Evolutionary conservation across 768 basidiomycete genomes (phyloP).

Genomic region (Pleurotus platypus): DNA sequence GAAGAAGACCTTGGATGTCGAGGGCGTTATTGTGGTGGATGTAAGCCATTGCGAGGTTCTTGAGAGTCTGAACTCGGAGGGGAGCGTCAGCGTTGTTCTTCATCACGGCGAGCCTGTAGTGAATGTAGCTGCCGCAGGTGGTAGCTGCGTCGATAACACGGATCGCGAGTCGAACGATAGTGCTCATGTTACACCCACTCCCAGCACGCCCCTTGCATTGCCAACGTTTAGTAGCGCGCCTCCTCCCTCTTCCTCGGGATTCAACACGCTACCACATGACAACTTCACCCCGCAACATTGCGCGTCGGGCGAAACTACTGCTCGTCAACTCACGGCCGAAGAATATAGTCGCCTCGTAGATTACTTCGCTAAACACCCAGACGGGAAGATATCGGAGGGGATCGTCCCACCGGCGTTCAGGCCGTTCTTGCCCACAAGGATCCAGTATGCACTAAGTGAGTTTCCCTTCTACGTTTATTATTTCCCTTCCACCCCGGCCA

Average conservation of each 20-base stretch:
- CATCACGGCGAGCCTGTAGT: conserved; percentile 56
- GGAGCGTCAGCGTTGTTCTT: conserved; percentile 63
- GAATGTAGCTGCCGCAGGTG: not conserved
- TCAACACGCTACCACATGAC: not conserved
- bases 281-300: no score
- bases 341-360: conserved; percentile 74
- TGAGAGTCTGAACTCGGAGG: conserved; percentile 62
- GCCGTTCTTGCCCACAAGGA: conserved; percentile 74
- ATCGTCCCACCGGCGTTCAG: conserved; percentile 82
- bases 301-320: conserved; percentile 33
- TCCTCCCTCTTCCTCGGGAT: no score
- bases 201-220: not conserved
- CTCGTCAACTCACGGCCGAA: conserved; percentile 55
- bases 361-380: conserved; percentile 77
- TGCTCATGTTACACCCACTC: not conserved
- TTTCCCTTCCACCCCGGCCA: no score
- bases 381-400: conserved; percentile 86
- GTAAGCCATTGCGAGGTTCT: conserved; percentile 87
- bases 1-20: conserved; percentile 85
- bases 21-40: conserved; percentile 90
- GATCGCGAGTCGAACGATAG: not conserved
- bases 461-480: not conserved
- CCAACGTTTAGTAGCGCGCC: not conserved
- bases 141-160: not conserved
- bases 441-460: conserved; percentile 87